Percentiles rank a stretch among this genome's conserved stretches.
These are phyloP conservation scores for Gyrodon lividus DNA, from an alignment of 768 basidiomycete genomes.

Conservation along the genomic window DNA sequence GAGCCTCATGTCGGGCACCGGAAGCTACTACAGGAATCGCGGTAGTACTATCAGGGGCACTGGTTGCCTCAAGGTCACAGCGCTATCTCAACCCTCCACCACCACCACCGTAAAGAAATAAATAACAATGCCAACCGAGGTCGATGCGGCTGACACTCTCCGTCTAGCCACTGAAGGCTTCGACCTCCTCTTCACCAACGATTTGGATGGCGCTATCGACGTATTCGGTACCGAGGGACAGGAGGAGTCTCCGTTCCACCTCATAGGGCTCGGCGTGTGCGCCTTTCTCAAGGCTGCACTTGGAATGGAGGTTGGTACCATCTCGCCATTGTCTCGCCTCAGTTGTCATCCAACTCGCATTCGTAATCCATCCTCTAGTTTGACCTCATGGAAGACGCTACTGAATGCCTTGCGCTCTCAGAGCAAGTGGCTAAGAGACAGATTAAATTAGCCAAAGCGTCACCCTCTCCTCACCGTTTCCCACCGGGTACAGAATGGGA, in stretches of 20 bases:
- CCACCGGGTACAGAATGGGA: constrained; percentile 73
- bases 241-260: constrained; percentile 65
- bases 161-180: constrained; percentile 52
- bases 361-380: constrained; percentile 34
- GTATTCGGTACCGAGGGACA: constrained; percentile 37
- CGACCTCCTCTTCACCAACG: constrained; percentile 66
- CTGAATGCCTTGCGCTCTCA: constrained; percentile 50
- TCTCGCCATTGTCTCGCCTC: not conserved
- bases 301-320: constrained; percentile 67
- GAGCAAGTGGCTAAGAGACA: constrained; percentile 62
- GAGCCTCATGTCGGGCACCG: constrained; percentile 9
- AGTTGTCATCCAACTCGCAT: not conserved
- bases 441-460: constrained; percentile 37
- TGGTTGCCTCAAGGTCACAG: too few relatives aligned
- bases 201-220: constrained; percentile 52
- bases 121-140: not conserved
- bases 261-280: constrained; percentile 68
- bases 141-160: constrained; percentile 31
- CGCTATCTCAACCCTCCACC: not conserved
- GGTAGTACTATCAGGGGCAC: not conserved
- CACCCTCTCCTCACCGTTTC: constrained; percentile 41
- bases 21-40: not conserved
- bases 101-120: not conserved
- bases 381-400: constrained; percentile 63
- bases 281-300: constrained; percentile 76